Evolutionary conservation across 2,329 filamentous ascomycete species (phyloP).

Genomic region (Penicillium sp.): DNA sequence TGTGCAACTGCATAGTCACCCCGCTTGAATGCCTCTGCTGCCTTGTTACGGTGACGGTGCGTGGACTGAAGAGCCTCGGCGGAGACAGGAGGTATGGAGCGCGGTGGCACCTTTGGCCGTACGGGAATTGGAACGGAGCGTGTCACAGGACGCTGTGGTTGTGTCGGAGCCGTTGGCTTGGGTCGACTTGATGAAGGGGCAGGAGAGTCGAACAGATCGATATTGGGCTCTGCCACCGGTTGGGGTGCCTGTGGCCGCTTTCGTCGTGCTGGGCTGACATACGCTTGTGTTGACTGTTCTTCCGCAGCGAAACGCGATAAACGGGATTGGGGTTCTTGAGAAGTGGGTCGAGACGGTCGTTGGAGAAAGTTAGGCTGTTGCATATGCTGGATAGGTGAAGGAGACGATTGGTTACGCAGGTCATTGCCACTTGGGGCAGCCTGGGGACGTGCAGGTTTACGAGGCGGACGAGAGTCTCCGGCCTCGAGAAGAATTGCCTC

Average conservation of each 20-base stretch:
- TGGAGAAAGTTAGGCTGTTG: constrained; percentile 58
- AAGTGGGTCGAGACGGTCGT: constrained; percentile 39
- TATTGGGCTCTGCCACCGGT: constrained; percentile 48
- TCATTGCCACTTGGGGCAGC: constrained; percentile 18
- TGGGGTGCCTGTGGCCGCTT: constrained; percentile 57
- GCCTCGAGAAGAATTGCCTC: constrained; percentile 49
- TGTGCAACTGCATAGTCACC: constrained; percentile 90
- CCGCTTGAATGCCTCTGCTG: constrained; percentile 86
- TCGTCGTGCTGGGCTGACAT: constrained; percentile 80
- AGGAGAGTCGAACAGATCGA: constrained; percentile 62
- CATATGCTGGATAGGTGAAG: constrained; percentile 23
- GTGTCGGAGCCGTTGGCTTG: constrained; percentile 34
- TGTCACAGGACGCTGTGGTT: constrained; percentile 42
- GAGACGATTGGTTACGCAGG: constrained; percentile 24
- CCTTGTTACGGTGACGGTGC: constrained; percentile 72
- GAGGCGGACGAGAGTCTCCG: constrained; percentile 27
- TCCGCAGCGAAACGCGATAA: constrained; percentile 72
- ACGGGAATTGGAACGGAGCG: constrained; percentile 46
- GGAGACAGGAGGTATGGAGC: constrained; percentile 63
- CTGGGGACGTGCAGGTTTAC: constrained; percentile 26
- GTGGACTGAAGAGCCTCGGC: constrained; percentile 69
- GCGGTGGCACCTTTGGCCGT: constrained; percentile 48
- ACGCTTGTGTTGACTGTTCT: constrained; percentile 76
- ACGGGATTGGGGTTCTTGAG: constrained; percentile 55
- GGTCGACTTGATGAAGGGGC: constrained; percentile 30